A percentile compares a stretch with the other conserved stretches of the same genome.
These are phyloP conservation scores for Leucogyrophana mollusca DNA, from an alignment of 768 basidiomycete genomes.

Conservation along the genomic window DNA sequence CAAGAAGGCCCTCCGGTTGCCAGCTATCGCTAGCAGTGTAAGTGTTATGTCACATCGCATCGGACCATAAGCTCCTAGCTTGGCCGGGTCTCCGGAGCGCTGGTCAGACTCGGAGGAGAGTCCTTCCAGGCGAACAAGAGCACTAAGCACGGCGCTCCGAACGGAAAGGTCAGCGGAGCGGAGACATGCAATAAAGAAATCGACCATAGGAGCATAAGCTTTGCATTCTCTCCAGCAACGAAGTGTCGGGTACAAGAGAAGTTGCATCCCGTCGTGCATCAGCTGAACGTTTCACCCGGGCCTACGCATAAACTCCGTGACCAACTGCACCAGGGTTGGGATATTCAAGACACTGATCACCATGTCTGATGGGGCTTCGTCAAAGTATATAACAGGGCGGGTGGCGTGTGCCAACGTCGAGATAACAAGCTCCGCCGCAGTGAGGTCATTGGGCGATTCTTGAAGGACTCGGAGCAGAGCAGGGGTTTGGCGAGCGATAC, in stretches of 20 bases:
- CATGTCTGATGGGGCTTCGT: constrained; percentile 34
- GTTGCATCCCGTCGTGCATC: constrained; percentile 52
- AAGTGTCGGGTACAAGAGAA: constrained; percentile 42
- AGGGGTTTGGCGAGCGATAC: constrained; percentile 46
- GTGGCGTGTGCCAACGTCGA: constrained; percentile 53
- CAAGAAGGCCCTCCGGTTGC: constrained; percentile 57
- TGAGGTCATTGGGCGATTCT: constrained; percentile 49
- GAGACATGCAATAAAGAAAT: constrained; percentile 53
- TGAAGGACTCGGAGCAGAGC: constrained; percentile 45
- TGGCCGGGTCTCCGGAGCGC: constrained; percentile 46
- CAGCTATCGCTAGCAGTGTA: constrained; percentile 36
- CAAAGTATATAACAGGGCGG: constrained; percentile 40
- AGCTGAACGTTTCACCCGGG: constrained; percentile 41
- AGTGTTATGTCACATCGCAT: constrained; percentile 46
- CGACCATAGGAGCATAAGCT: constrained; percentile 40
- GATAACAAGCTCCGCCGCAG: constrained; percentile 49
- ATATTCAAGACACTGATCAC: constrained; percentile 43
- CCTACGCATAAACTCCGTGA: constrained; percentile 41
- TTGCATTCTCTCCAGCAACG: constrained; percentile 46
- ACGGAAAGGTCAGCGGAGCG: constrained; percentile 54
- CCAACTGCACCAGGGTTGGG: constrained; percentile 39
- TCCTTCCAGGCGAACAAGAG: constrained; percentile 49
- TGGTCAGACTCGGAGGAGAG: constrained; percentile 43
- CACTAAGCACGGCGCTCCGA: constrained; percentile 52
- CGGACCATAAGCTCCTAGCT: constrained; percentile 50